Evolutionary conservation across 2,329 filamentous ascomycete species (phyloP).

Genomic region (Escovopsis weberi): DNA sequence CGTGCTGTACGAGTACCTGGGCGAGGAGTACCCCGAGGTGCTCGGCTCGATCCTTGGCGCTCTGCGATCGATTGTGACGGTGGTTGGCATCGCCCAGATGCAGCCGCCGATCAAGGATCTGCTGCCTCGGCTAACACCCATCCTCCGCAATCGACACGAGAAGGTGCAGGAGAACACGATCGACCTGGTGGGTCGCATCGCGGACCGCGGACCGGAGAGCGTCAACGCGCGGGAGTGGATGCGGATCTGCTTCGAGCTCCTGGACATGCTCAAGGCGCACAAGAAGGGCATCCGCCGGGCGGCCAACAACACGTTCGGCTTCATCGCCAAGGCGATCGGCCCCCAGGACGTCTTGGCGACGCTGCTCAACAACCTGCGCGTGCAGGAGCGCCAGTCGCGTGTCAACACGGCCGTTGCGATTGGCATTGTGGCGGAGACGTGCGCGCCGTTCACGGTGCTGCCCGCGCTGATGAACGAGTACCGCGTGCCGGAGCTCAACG

Average conservation of each 20-base stretch:
- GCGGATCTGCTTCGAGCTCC: conserved; percentile 96
- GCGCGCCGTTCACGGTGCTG: conserved; percentile 95
- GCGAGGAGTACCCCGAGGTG: conserved; percentile 96
- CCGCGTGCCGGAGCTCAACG: conserved; percentile 92
- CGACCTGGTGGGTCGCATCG: conserved; percentile 92
- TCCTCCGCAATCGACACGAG: conserved; percentile 93
- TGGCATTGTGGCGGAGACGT: conserved; percentile 96
- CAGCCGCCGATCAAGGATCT: conserved; percentile 95
- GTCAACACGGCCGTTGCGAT: conserved; percentile 98
- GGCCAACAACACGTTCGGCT: conserved; percentile 98
- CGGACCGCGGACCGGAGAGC: conserved; percentile 88
- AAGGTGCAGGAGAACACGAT: conserved; percentile 99
- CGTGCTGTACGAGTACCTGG: conserved; percentile 93
- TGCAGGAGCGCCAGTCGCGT: conserved; percentile 94
- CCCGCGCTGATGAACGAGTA: conserved; percentile 99
- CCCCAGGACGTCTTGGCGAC: conserved; percentile 95
- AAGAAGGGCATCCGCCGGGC: conserved; percentile 98
- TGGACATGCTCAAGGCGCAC: conserved; percentile 98
- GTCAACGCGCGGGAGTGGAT: conserved; percentile 99
- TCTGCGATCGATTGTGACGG: conserved; percentile 88
- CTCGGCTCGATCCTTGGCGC: conserved; percentile 92
- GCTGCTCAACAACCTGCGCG: conserved; percentile 86
- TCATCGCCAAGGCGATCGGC: conserved; percentile 97
- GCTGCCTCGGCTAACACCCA: conserved; percentile 88
- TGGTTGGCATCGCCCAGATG: conserved; percentile 96